Evolutionary conservation across 2,329 filamentous ascomycete genomes (phyloP), one percentile per base, ranked within the genome.

Genomic region (Ustilaginoidea virens): DNA sequence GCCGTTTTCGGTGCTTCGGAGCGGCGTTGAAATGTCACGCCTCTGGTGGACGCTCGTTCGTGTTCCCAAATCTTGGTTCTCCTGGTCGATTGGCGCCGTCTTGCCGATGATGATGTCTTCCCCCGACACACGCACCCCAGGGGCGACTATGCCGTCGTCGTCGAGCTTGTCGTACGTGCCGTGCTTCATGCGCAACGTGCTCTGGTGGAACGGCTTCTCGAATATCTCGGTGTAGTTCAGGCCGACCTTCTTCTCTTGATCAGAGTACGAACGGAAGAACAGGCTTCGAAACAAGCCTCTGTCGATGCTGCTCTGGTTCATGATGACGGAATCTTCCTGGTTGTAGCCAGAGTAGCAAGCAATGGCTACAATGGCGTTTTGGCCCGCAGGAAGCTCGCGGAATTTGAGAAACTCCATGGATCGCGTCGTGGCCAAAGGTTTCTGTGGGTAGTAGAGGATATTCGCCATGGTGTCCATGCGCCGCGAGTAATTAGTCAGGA

Each of bases 391-490:
- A 34, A 98, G 63, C 55, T 98, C 90, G 57, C 90, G 74, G 75
- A 98, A 98, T 48, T 93, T 93, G 44, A 98, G 64, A 55, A 92
- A 96, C 53, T 98, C 90, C 92, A 98, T 98, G 4, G 87, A 93
- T 39, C 86, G 73, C 12, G 90, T 98, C 2, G 87, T 96, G 1
- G 85, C 90, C 29, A 98, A 68, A 6, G 90, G 90, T 53, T 98
- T 98, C 56, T 98, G 90, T 1, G 90, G 90, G 46, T 98, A 98
- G 58, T 98, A 98, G 4, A 98, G 72, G 49, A 98, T 92, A 45
- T 98, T 98, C 44, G 87, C 80, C 90, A 98, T 98, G 4, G 90
- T 98, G 49, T 98, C 90, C 87, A 98, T 96, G 38, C 90, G 85
- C 36, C 87, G 75, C 23, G 82, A 78, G 54, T 92, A 98, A 51